Evolutionary conservation across 495 filamentous ascomycete species (phyloP).

Genomic region (Hyaloscypha bicolor): DNA sequence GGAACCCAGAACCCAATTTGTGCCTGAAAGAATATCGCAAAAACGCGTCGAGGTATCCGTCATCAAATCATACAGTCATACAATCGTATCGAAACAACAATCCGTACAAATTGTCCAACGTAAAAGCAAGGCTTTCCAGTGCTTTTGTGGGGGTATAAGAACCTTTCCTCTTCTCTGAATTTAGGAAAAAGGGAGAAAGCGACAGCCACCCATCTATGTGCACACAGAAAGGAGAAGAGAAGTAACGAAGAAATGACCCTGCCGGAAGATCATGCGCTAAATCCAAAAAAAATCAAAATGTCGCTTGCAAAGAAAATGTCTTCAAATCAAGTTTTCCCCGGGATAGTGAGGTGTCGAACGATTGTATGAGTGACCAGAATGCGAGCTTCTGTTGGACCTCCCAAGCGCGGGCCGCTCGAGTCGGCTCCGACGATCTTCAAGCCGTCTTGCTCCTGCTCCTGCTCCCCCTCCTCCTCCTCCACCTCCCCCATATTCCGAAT

Average conservation of each 20-base stretch:
- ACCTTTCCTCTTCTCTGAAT: conserved; percentile 28
- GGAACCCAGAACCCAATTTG: conserved; percentile 20
- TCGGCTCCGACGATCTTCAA: conserved; percentile 29
- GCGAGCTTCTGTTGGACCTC: conserved; percentile 20
- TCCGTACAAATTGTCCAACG: neutral
- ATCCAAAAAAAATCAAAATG: conserved; percentile 18
- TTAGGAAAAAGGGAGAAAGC: conserved; percentile 24
- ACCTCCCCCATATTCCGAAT: conserved; percentile 27
- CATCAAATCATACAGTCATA: conserved; percentile 37
- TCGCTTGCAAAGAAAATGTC: conserved; percentile 15
- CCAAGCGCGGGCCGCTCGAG: conserved; percentile 21
- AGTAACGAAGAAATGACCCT: conserved; percentile 16
- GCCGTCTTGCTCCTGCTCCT: too few relatives aligned
- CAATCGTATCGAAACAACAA: conserved; percentile 33
- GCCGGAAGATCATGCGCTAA: conserved; percentile 24
- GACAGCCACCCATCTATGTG: conserved; percentile 27
- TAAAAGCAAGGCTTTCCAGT: conserved; percentile 17
- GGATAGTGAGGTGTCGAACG: conserved; percentile 25
- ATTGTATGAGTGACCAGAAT: conserved; percentile 23
- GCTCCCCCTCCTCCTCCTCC: conserved; percentile 4
- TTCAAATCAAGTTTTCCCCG: conserved; percentile 17
- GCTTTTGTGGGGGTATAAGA: conserved; percentile 29
- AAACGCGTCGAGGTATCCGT: conserved; percentile 27
- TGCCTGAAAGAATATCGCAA: conserved; percentile 10
- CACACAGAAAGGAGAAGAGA: conserved; percentile 26